Evolutionary conservation across 1,139 yeast genomes (phyloP).

Genomic region (Blastobotrys apis): DNA sequence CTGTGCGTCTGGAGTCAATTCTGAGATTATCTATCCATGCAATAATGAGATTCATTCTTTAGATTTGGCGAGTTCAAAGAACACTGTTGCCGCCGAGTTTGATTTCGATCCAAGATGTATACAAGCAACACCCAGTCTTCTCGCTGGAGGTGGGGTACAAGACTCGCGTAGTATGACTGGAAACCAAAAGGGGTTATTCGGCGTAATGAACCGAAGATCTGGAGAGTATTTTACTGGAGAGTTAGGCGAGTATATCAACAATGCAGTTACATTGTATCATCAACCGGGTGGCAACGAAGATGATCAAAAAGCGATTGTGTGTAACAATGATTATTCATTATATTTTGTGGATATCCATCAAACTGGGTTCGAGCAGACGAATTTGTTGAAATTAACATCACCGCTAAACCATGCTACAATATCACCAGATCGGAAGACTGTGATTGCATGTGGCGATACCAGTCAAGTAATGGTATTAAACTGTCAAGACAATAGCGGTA

Average conservation of each 20-base stretch:
- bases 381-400: conserved; percentile 44
- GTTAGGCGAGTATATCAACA: conserved; percentile 78
- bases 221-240: conserved; percentile 48
- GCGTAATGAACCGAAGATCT: conserved; percentile 50
- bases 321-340: conserved; percentile 75
- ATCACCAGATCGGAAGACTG: conserved; percentile 52
- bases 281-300: not conserved
- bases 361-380: conserved; percentile 41
- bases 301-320: conserved; percentile 51
- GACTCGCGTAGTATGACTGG: conserved; percentile 29
- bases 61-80: conserved; percentile 39
- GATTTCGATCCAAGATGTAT: conserved; percentile 67
- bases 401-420: conserved; percentile 59
- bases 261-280: conserved; percentile 59
- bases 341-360: conserved; percentile 59
- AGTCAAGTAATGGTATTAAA: conserved; percentile 49
- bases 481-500: conserved; percentile 32
- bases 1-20: conserved; percentile 35
- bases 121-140: conserved; percentile 51
- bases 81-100: conserved; percentile 44
- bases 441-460: conserved; percentile 59
- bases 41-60: conserved; percentile 45
- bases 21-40: conserved; percentile 47
- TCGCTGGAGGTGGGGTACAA: conserved; percentile 70
- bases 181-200: conserved; percentile 50